phyloP scores from a whole-genome alignment of 768 basidiomycete genomes.

The Mycena vitilis region DNA sequence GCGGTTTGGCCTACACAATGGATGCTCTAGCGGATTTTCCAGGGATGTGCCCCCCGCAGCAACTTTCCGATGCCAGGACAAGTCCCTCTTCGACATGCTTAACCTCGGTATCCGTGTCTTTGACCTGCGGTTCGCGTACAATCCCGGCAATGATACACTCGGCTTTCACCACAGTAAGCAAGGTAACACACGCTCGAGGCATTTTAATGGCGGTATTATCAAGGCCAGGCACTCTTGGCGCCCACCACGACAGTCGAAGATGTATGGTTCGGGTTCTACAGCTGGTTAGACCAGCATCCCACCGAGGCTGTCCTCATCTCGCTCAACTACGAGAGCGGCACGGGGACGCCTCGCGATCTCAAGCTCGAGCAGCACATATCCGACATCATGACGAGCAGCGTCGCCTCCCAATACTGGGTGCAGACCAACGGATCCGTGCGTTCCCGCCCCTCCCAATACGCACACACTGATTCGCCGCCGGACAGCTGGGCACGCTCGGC shows the following conservation, averaged over 20 bases:
- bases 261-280: conserved; percentile 62
- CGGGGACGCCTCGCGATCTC: conserved; percentile 56
- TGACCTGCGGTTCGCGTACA: conserved; percentile 35
- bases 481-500: conserved; percentile 60
- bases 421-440: conserved; percentile 56
- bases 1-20: not conserved
- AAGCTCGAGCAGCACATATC: conserved; percentile 56
- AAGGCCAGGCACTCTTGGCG: conserved; percentile 55
- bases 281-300: conserved; percentile 63
- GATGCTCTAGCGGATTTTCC: not conserved
- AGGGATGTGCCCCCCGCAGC: conserved; percentile 25
- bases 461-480: conserved; percentile 10
- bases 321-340: conserved; percentile 60
- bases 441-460: not conserved
- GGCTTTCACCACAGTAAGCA: conserved; percentile 34
- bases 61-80: conserved; percentile 32
- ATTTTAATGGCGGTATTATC: not conserved
- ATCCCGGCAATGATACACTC: conserved; percentile 30
- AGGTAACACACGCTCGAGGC: not conserved
- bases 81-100: conserved; percentile 33
- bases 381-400: conserved; percentile 50
- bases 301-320: conserved; percentile 64
- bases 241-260: conserved; percentile 61
- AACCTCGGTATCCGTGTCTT: conserved; percentile 34
- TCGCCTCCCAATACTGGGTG: conserved; percentile 60